Evolutionary conservation across 202 grass and related monocot genomes (phyloP).

Genomic region (Hordeum pubiflorum): DNA sequence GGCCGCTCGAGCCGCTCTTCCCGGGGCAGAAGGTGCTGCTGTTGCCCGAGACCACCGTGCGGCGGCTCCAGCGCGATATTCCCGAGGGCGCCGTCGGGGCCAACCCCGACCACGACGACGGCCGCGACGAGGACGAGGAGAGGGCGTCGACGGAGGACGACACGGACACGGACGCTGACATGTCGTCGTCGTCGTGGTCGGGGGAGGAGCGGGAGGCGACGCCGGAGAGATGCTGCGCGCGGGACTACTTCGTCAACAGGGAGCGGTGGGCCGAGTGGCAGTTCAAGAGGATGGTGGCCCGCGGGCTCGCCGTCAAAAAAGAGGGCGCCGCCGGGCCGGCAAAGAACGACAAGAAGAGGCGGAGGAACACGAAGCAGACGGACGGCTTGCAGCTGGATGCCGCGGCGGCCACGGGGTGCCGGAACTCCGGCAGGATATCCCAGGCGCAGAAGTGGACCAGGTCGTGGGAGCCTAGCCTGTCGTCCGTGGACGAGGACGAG

Average conservation of each 20-base stretch:
- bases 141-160: not conserved
- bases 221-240: slow-evolving; percentile 10
- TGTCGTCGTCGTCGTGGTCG: not conserved
- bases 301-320: slow-evolving; percentile 2
- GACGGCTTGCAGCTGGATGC: not conserved
- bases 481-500: slow-evolving; percentile 30
- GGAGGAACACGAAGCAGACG: not conserved
- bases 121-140: not conserved
- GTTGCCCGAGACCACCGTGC: slow-evolving; percentile 32
- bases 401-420: not conserved
- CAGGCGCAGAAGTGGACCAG: not conserved
- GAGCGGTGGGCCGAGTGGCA: slow-evolving; percentile 29
- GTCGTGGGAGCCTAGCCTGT: slow-evolving; percentile 45
- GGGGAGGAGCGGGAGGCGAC: not conserved
- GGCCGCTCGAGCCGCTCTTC: slow-evolving; percentile 34
- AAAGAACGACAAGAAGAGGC: not conserved
- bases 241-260: slow-evolving; percentile 14
- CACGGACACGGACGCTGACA: not conserved
- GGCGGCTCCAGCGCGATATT: slow-evolving; percentile 26
- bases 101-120: not conserved
- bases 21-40: slow-evolving; percentile 57
- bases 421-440: not conserved
- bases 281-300: slow-evolving; percentile 1
- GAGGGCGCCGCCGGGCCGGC: not conserved
- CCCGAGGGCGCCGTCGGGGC: not conserved